Percentiles rank a stretch among this genome's conserved stretches.
These are phyloP conservation scores for Selaginella tamariscina DNA, from an alignment of 75 land plant genomes.

Conservation along the genomic window DNA sequence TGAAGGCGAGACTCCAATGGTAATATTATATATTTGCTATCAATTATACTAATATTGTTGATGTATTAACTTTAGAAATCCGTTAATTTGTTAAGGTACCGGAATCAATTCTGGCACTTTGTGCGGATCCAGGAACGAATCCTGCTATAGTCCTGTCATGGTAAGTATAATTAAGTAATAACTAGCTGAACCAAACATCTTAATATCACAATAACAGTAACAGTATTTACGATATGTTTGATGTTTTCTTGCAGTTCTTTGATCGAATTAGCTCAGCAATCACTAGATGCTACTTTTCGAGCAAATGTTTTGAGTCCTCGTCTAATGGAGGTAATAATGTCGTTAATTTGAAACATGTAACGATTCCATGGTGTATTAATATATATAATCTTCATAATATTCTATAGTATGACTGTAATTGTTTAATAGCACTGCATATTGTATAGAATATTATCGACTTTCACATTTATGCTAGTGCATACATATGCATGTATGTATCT, in stretches of 20 bases:
- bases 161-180: constrained; percentile 26
- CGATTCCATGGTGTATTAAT: too few relatives aligned
- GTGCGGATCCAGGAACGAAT: constrained; percentile 45
- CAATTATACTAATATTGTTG: background rate
- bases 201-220: too few relatives aligned
- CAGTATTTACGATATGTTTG: too few relatives aligned
- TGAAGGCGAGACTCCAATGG: constrained; percentile 83
- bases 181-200: background rate
- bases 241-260: constrained; percentile 43
- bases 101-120: background rate
- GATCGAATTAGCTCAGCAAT: constrained; percentile 49
- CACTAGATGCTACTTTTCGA: constrained; percentile 43
- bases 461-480: too few relatives aligned
- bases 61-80: too few relatives aligned
- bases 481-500: too few relatives aligned
- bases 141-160: constrained; percentile 70
- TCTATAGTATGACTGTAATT: too few relatives aligned
- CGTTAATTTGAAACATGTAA: too few relatives aligned
- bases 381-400: background rate
- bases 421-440: too few relatives aligned
- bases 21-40: constrained; percentile 19
- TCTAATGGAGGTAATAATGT: constrained; percentile 75
- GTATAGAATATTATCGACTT: too few relatives aligned
- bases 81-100: constrained; percentile 2
- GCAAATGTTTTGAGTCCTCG: constrained; percentile 73